Evolutionary conservation across 768 basidiomycete species (phyloP), one percentile per base, ranked within the genome.

Genomic region (Leccinum arenicola): DNA sequence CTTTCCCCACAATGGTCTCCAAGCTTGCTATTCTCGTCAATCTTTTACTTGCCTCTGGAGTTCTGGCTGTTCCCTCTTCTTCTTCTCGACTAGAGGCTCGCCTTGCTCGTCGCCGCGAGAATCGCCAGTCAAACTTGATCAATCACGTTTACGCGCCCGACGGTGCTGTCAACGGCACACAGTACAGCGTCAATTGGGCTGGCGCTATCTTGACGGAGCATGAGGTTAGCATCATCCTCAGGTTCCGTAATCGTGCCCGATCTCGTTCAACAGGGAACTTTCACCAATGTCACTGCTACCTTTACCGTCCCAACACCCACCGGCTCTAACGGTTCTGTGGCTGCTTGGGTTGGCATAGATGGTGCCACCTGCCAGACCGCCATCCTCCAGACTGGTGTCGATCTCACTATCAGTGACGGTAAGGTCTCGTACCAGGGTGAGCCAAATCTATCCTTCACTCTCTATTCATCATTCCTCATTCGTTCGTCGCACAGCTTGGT

Each of bases 131-230:
- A 7, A 53, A 52, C 10, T 59, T 47, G 11, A 14, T 56, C 47
- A 55, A 57, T 29, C 8, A 29, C 29, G 8, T 53, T 15, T 56
- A 52, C 5, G 17, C 40, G 10, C 14, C 53, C 21, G 35, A 33
- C 15, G 38, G 53, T 14, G 15, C 2, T 25, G 11, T 55, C 25
- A 48, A 61, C 29, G 29, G 29, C 40, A 52, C 53, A 29, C 21
- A 52, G 35, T 69, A 69, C 54, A 60, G 56, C 25, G n/a, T 19
- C 19, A 68, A 62, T 45, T 68, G 68, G 61, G 61, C 65, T 48
- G 68, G 36, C 5, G 36, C 36, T 38, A 3, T 9, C 36, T 38
- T 6, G 36, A 38, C 5, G 1, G 36, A 17, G 36, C 3, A 6
- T 7, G 15, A 38, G 36, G 36, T 38, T 38, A 38, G 36, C 36